A percentile compares a stretch with the other conserved stretches of the same genome.
Evolutionary conservation across 768 basidiomycete species (phyloP).

Genomic region (Paxillus rubicundulus): DNA sequence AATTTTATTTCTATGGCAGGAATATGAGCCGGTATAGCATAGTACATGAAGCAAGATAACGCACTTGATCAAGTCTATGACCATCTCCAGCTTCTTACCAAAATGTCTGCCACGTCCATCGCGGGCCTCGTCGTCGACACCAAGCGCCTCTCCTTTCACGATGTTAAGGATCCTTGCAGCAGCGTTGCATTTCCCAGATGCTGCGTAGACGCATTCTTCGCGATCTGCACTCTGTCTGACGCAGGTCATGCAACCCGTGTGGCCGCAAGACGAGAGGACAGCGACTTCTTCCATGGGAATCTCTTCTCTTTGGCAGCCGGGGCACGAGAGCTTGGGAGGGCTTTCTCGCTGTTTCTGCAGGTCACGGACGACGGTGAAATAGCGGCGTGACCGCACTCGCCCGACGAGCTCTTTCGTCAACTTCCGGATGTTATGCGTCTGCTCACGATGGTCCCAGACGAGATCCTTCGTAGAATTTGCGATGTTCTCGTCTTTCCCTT

Average conservation of each 20-base stretch:
- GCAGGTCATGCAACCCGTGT: conserved; percentile 77
- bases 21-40: background rate
- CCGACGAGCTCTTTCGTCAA: conserved; percentile 87
- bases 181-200: conserved; percentile 68
- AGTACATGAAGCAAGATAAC: conserved; percentile 14
- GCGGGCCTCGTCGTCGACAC: conserved; percentile 72
- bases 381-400: conserved; percentile 85
- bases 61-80: conserved; percentile 74
- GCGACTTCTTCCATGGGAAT: conserved; percentile 69
- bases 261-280: conserved; percentile 89
- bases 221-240: conserved; percentile 69
- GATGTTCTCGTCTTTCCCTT: conserved; percentile 58
- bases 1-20: conserved; percentile 53
- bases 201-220: conserved; percentile 79
- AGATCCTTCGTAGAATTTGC: conserved; percentile 57
- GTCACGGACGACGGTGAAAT: conserved; percentile 89
- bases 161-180: conserved; percentile 81
- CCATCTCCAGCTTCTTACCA: conserved; percentile 78
- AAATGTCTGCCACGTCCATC: conserved; percentile 75
- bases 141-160: conserved; percentile 74
- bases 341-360: conserved; percentile 71
- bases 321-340: conserved; percentile 60
- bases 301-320: conserved; percentile 52
- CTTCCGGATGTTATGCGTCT: conserved; percentile 81
- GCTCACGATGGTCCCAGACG: conserved; percentile 81